Evolutionary conservation across 1,284 basidiomycete genomes (phyloP).

Genomic region (Spongiforma sp.): DNA sequence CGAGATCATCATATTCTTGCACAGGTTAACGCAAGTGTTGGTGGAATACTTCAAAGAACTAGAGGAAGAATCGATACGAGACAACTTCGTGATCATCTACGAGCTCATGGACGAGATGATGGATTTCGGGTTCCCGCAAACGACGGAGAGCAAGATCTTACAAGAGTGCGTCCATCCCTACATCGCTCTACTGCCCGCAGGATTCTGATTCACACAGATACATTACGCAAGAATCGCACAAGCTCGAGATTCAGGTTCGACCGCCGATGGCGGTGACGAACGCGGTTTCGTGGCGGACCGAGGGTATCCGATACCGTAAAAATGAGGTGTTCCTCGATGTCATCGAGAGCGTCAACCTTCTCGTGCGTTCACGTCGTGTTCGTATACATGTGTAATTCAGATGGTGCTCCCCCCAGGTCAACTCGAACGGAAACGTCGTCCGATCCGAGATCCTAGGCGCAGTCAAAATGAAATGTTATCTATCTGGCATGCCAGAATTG

Average conservation of each 20-base stretch:
- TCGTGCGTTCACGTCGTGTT: constrained; percentile 57
- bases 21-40: constrained; percentile 88
- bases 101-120: constrained; percentile 99
- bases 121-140: constrained; percentile 99
- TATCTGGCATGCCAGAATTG: constrained; percentile 98
- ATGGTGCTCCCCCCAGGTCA: constrained; percentile 63
- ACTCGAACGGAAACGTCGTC: constrained; percentile 96
- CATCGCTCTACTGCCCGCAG: not conserved
- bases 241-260: constrained; percentile 95
- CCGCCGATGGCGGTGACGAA: constrained; percentile 99
- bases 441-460: constrained; percentile 97
- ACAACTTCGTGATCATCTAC: constrained; percentile 99
- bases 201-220: constrained; percentile 60
- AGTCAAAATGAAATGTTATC: constrained; percentile 99
- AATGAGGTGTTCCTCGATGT: constrained; percentile 99
- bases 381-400: not conserved
- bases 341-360: constrained; percentile 95
- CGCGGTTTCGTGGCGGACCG: constrained; percentile 98
- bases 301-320: constrained; percentile 97
- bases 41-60: constrained; percentile 99
- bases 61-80: constrained; percentile 98
- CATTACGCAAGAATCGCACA: constrained; percentile 99
- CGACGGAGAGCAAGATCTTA: constrained; percentile 98
- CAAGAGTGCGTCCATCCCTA: constrained; percentile 79
- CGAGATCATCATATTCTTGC: constrained; percentile 97